Percentiles rank a stretch among this genome's conserved stretches.
Conservation (phyloP, 1,284 basidiomycete species). For the Phaffia rhodozyma region DNA sequence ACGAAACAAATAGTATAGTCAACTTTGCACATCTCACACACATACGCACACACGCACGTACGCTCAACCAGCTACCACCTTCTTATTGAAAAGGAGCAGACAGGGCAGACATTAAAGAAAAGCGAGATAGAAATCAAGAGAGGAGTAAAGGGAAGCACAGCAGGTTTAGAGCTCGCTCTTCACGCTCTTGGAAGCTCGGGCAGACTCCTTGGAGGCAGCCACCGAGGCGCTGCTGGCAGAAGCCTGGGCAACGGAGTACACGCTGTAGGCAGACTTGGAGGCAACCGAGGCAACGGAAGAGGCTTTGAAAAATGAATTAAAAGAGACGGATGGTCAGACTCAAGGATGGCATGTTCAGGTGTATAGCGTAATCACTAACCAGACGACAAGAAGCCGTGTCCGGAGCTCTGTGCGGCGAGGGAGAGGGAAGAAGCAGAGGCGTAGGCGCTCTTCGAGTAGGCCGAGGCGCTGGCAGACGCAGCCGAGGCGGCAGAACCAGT, state of each 20-base stretch:
- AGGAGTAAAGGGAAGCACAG: neutral
- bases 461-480: conserved; percentile 3
- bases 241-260: neutral
- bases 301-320: neutral
- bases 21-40: too few species aligned
- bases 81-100: too few species aligned
- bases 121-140: neutral
- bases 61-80: too few species aligned
- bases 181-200: neutral
- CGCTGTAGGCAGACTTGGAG: neutral
- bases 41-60: too few species aligned
- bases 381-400: neutral
- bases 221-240: neutral
- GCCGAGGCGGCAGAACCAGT: neutral
- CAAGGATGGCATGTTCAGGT: conserved; percentile 2
- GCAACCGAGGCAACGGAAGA: conserved; percentile 7
- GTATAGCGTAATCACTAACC: neutral
- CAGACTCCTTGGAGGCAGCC: neutral
- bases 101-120: too few species aligned
- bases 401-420: too few species aligned
- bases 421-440: neutral
- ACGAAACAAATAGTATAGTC: too few species aligned
- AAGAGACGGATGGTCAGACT: conserved; percentile 5
- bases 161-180: conserved; percentile 9
- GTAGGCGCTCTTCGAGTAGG: conserved; percentile 6